Conservation (phyloP, 352 stramenopile species). For the Blastocystis sp. region DNA sequence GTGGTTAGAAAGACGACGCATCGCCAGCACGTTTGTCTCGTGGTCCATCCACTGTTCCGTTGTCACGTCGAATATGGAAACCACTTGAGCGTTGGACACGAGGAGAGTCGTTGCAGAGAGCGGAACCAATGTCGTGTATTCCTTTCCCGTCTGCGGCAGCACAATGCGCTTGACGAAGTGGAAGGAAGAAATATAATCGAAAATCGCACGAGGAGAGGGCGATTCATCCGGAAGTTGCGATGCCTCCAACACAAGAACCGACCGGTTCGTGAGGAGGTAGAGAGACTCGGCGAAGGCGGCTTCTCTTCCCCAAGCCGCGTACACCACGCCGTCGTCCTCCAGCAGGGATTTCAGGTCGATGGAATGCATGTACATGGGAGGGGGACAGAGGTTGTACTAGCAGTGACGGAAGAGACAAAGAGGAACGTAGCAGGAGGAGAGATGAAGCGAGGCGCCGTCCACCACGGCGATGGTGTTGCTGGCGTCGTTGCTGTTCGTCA, state of each 20-base stretch:
- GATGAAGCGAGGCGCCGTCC: background rate
- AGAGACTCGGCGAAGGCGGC: background rate
- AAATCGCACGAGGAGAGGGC: background rate
- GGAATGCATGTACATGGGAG: slow-evolving; percentile 16
- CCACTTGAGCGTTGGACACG: background rate
- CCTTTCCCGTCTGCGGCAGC: background rate
- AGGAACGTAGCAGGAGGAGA: background rate
- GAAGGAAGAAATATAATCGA: background rate
- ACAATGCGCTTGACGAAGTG: background rate
- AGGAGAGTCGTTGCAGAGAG: background rate
- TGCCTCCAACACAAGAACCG: background rate
- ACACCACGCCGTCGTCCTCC: background rate
- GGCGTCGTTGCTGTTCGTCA: background rate
- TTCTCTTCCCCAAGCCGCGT: background rate
- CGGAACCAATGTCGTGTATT: background rate
- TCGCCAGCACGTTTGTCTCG: background rate
- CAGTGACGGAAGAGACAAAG: background rate
- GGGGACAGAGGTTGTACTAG: slow-evolving; percentile 3
- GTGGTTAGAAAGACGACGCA: background rate
- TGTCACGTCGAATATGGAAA: background rate
- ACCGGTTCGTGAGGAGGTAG: background rate
- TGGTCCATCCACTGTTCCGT: background rate
- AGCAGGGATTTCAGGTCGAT: background rate
- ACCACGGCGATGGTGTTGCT: background rate
- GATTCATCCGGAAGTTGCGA: background rate